Evolutionary conservation across 2,329 filamentous ascomycete species (phyloP), one percentile per base, ranked within the genome.

Genomic region (Biscogniauxia sp.): DNA sequence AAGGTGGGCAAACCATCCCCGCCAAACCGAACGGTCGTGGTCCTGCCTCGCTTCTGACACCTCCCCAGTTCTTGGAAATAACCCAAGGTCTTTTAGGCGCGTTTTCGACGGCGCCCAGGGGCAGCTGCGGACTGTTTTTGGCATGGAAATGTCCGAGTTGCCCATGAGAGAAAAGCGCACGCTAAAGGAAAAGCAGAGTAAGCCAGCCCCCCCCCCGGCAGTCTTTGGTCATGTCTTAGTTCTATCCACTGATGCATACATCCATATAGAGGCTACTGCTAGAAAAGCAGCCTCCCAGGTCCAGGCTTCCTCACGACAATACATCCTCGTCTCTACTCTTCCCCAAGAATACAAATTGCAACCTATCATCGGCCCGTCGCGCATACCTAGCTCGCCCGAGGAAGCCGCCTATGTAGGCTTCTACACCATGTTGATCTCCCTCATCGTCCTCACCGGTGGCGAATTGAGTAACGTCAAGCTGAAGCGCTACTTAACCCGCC

Each of bases 81-180:
- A 88, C 8, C 79, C 86, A 6, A 82, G 89, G 32, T 80, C 87
- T 41, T 98, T 97, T 74, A 93, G 87, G 72, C 74, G 78, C 13
- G 86, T 97, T 3, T 97, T 97, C 70, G 84, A 85, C 0, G 80
- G 84, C 50, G 92, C 94, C 51, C 94, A 99, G 74, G 76, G 79
- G 37, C 84, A 90, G 66, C 79, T 99, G 45, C 80, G 82, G 54
- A 78, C 78, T 1, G 83, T 88, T 1, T 98, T 97, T 76, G 95
- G 95, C n/a, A 97, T 98, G 93, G 84, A 93, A 73, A 84, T 99
- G 82, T 82, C 86, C 3, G 93, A 97, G 76, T 80, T 98, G 55
- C 93, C 95, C 0, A 80, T 84, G 1, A 85, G 84, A 70, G 94
- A 97, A 70, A 96, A 93, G 75, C 83, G 91, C 54, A 92, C 92